Evolutionary conservation across 441 rosid species (phyloP).

Genomic region (Dalechampia spathulata): DNA sequence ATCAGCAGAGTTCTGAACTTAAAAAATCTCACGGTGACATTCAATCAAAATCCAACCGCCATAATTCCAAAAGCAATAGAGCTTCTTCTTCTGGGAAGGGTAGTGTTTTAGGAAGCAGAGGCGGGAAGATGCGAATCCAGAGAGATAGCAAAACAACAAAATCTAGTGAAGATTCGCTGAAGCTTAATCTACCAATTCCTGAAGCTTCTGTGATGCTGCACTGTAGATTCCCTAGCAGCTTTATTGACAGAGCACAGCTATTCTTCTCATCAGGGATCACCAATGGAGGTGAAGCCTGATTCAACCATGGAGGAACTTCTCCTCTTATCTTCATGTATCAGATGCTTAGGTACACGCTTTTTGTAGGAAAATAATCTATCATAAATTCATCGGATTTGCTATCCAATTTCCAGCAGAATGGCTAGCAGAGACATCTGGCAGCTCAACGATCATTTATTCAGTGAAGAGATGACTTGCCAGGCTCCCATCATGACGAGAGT

Average conservation of each 20-base stretch:
- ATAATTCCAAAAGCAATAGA: conserved; percentile 27
- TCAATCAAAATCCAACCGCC: conserved; percentile 34
- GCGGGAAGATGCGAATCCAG: conserved; percentile 46
- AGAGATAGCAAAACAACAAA: conserved; percentile 40
- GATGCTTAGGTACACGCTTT: neutral
- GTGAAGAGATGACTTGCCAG: neutral
- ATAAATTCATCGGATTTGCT: neutral
- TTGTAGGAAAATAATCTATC: neutral
- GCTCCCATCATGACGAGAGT: neutral
- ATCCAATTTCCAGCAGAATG: neutral
- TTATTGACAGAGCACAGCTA: conserved; percentile 55
- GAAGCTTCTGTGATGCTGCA: conserved; percentile 42
- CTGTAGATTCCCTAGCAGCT: conserved; percentile 49
- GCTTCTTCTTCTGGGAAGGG: conserved; percentile 31
- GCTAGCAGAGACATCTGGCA: neutral
- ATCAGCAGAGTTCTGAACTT: conserved; percentile 35
- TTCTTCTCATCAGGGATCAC: conserved; percentile 45
- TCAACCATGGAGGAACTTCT: neutral
- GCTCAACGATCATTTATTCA: neutral
- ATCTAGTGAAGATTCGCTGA: conserved; percentile 36
- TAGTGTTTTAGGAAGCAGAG: conserved; percentile 27
- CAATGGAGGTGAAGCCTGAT: conserved; percentile 11
- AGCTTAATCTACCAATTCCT: conserved; percentile 25
- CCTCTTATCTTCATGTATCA: neutral
- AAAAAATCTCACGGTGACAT: conserved; percentile 39